Base-by-base conservation (phyloP, 495 filamentous ascomycete species). In the Collariella sp. region DNA sequence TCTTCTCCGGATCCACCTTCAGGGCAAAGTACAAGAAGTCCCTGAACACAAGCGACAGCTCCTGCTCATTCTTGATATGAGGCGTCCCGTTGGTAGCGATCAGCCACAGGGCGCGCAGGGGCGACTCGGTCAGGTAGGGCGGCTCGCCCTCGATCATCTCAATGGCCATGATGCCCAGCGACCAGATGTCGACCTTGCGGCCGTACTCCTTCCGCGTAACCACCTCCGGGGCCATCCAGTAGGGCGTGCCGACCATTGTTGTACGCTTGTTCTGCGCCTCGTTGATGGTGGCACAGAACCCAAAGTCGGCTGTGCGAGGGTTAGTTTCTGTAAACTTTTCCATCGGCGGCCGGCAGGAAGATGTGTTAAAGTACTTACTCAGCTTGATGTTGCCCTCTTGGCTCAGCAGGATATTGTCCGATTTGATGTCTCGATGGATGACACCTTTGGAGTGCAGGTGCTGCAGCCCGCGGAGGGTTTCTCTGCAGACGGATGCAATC, bases 121-220 rank as follows among this genome's bases (percentile, higher is more conserved):
- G 93, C 20, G 87, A 91, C 69, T 98, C 93, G 19, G 89, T 98
- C 50, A 98, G 74, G 67, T 98, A 98, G 15, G 93, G 93, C 15
- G 93, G 93, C 63, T 98, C 93, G 58, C 93, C 94, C 71, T 98
- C 93, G 56, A 98, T 96, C 93, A 98, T 98, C 69, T 98, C 93
- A 61, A 98, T 98, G n/a, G 93, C 89, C 93, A 98, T 98, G 69
- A 98, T 98, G 51, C 93, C 93, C 46, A 98, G 71, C 64, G 87
- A 93, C 93, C 93, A 98, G 60, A 98, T 97, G 66, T 98, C 93
- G 47, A 98, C 90, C 67, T 98, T 98, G 45, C 93, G 86, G 57
- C 93, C 94, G 68, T 98, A 98, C 67, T 97, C 93, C 67, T 98
- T 97, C 16, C 90, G 77, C 5, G 90, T 97, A 10, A 98, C 93